Evolutionary conservation across 768 basidiomycete species (phyloP).

Genomic region (Mycena alexandri): DNA sequence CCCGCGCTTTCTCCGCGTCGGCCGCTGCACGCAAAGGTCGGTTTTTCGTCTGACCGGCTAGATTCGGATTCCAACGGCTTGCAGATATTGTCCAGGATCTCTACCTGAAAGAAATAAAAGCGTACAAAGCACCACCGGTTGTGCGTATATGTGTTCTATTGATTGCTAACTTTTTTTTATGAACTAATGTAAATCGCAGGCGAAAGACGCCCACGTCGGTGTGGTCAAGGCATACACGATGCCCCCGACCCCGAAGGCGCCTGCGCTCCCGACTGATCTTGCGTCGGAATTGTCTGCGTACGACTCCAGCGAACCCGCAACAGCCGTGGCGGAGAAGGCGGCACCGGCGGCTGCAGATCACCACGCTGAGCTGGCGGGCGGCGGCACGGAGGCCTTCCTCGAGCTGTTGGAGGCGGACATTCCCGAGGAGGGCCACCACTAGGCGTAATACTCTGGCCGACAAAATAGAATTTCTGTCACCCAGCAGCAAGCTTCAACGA

Average conservation of each 20-base stretch:
- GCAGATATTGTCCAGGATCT: slow-evolving; percentile 37
- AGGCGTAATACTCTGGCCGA: slow-evolving; percentile 21
- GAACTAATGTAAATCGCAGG: slow-evolving; percentile 59
- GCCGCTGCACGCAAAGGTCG: slow-evolving; percentile 36
- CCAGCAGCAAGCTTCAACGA: too few relatives aligned
- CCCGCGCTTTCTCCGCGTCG: slow-evolving; percentile 36
- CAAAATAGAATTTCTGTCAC: slow-evolving; percentile 32
- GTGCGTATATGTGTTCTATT: slow-evolving; percentile 8
- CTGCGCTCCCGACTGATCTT: slow-evolving; percentile 84
- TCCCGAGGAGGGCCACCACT: slow-evolving; percentile 73
- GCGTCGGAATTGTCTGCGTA: slow-evolving; percentile 91
- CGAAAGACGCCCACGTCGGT: slow-evolving; percentile 91
- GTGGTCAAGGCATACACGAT: slow-evolving; percentile 84
- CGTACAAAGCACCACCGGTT: slow-evolving; percentile 28
- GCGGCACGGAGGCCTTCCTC: slow-evolving; percentile 84
- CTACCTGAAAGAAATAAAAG: slow-evolving; percentile 41
- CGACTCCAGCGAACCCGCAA: slow-evolving; percentile 81
- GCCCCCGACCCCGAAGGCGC: slow-evolving; percentile 81
- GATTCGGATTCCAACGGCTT: slow-evolving; percentile 1
- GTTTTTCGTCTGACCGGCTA: background rate
- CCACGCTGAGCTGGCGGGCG: slow-evolving; percentile 53
- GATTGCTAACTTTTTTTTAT: background rate
- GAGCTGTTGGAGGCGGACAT: slow-evolving; percentile 85
- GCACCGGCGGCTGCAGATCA: slow-evolving; percentile 44
- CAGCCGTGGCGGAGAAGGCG: slow-evolving; percentile 53